Base-by-base conservation (phyloP, 805 yeast species). In the Metschnikowia bowlesiae region DNA sequence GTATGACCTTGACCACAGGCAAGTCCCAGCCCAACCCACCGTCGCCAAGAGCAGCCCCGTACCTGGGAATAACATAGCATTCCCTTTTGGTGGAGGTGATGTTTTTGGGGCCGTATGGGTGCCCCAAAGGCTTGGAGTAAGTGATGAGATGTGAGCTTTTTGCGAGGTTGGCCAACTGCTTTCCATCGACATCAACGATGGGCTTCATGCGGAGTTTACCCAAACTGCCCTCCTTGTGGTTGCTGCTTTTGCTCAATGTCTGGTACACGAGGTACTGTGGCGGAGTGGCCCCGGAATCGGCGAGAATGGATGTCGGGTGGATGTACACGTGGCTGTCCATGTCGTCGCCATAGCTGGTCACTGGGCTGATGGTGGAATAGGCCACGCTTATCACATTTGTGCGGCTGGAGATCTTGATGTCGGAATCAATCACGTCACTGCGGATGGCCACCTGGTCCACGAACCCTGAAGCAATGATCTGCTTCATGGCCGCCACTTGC, bases 1-100 rank as follows among this genome's bases (percentile, higher is more conserved):
- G 97, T 1, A 73, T 72, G 2, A 90, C 94, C 63, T 89, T 85
- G 29, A 85, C 73, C 7, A 94, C 96, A 6, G 78, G 78, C 46
- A 92, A 68, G 59, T 92, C 97, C 96, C 97, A 92, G 8, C 96
- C 96, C 29, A 85, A 75, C 22, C 89, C 87, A 18, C 96, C 97
- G 38, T 83, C 77, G 9, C 96, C 96, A 39, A 85, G 74, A 6
- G 83, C 77, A 9, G 95, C 91, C 4, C 97, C 97, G 62, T 87
- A 82, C 49, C 97, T 71, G 1, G 98, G 97, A 46, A 89, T 84
- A 13, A 91, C 97, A 69, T 89, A 91, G 58, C 95, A 88, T 61
- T 86, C 91, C 57, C 97, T 74, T 60, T 84, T 85, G 2, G 83
- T 80, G 0, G 87, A 71, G 4, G 82, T 71, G 13, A 87, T 60